Evolutionary conservation across 768 basidiomycete genomes (phyloP).

Genomic region (Rhodosporidiobolus odoratus): DNA sequence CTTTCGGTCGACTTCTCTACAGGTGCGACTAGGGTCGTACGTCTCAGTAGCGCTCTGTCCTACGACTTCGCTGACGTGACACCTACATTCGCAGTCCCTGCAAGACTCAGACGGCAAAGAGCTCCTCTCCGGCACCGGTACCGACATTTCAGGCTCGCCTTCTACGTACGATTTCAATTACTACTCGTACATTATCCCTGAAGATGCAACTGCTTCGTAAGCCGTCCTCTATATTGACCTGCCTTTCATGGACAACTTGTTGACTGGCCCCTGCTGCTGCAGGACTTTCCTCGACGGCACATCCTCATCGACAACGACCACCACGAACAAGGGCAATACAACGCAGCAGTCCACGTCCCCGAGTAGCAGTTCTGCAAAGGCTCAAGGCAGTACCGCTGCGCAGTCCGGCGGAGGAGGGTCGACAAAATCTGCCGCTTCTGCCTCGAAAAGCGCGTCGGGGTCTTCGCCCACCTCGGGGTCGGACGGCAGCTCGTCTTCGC

Average conservation of each 20-base stretch:
- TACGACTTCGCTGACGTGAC: neutral
- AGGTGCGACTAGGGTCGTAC: slow-evolving; percentile 3
- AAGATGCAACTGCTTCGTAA: neutral
- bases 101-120: neutral
- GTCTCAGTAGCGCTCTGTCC: neutral
- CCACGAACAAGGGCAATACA: too few relatives aligned
- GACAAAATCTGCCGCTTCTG: too few relatives aligned
- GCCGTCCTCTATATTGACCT: too few relatives aligned
- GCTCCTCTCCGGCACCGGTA: slow-evolving; percentile 5
- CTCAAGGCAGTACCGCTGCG: too few relatives aligned
- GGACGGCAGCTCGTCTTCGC: too few relatives aligned
- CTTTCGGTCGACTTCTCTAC: slow-evolving; percentile 1
- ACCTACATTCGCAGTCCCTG: neutral
- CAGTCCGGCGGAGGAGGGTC: too few relatives aligned
- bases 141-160: neutral
- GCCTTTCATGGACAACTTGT: neutral
- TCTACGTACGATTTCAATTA: slow-evolving; percentile 20
- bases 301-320: neutral
- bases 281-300: slow-evolving; percentile 8
- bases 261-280: neutral
- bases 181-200: slow-evolving; percentile 12
- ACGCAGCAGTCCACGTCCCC: too few relatives aligned
- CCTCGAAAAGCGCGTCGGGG: too few relatives aligned
- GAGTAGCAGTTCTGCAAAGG: too few relatives aligned
- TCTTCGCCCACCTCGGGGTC: too few relatives aligned